Base-by-base conservation (phyloP, 169 alveolate genomes). In the Cryptosporidium sp. region DNA sequence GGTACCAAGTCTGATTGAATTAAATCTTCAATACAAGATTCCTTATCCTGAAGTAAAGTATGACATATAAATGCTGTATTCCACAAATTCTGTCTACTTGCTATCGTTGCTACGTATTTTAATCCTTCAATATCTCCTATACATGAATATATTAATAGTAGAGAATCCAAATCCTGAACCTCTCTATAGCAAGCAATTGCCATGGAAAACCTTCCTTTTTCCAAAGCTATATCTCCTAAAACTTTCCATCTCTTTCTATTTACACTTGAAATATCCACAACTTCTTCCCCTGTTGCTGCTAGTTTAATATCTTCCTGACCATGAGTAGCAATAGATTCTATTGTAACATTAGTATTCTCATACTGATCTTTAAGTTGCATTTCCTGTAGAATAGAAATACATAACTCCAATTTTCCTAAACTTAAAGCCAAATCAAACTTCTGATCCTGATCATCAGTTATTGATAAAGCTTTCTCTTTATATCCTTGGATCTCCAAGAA, bases 381-480 rank as follows among this genome's bases (percentile, higher is more conserved):
- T 61, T 84, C 93, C 59, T 85, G 70, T 70, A 61, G 95, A 95
- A 89, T 96, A 94, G 84, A 93, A 43, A 94, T 80, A 70, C 97
- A 94, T 43, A 92, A 85, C 50, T 94, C 94, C 43, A 97, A 92
- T 61, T 95, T 95, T 12, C 97, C 97, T 58, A 97, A 85, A 48
- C 92, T 91, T 45, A 98, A 71, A 69, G 98, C 95, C 16, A 97
- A 85, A 48, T 97, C 99, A 89, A 97, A 97, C 91, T 96, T 96
- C 68, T 96, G 98, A 75, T 97, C 98, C 52, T 91, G 92, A 91
- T 98, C 98, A 16, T 85, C 92, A 33, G 99, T 94, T 35, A 96
- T 93, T 59, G 93, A 84, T 75, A 96, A 94, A 37, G 99, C 98
- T 86, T 94, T 84, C 70, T 97, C 97, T 86, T 95, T 94, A 71